Evolutionary conservation across 2,329 filamentous ascomycete species (phyloP).

Genomic region (Thelonectria olida): DNA sequence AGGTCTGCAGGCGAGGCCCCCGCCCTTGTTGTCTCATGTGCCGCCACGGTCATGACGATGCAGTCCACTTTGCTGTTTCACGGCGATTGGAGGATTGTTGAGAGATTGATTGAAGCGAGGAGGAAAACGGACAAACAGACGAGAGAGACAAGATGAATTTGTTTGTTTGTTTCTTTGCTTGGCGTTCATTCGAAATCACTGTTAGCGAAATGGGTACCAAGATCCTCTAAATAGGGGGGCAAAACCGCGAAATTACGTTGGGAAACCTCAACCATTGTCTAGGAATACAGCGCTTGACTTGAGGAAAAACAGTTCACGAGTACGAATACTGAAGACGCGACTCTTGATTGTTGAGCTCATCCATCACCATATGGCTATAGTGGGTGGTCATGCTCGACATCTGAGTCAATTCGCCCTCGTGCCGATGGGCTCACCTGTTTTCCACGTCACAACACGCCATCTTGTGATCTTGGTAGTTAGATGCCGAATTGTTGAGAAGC

Average conservation of each 20-base stretch:
- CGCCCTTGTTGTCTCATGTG: slow-evolving; percentile 37
- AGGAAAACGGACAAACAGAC: not conserved
- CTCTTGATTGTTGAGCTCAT: too few relatives aligned
- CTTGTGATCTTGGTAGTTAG: not conserved
- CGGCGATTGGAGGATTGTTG: not conserved
- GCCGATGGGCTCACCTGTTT: slow-evolving; percentile 6
- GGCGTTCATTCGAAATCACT: not conserved
- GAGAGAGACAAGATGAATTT: not conserved
- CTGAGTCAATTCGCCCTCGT: not conserved
- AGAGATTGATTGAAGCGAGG: not conserved
- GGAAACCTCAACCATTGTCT: not conserved
- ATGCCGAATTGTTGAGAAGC: not conserved
- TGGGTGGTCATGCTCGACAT: too few relatives aligned
- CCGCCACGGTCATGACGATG: slow-evolving; percentile 23
- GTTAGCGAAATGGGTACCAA: slow-evolving; percentile 1
- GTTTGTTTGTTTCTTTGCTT: not conserved
- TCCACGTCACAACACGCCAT: slow-evolving; percentile 18
- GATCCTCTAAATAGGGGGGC: slow-evolving; percentile 6
- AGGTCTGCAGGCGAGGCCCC: slow-evolving; percentile 29
- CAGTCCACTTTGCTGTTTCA: slow-evolving; percentile 14
- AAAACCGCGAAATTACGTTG: slow-evolving; percentile 6
- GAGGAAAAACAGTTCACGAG: too few relatives aligned
- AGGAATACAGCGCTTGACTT: too few relatives aligned
- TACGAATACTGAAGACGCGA: too few relatives aligned
- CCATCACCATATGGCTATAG: too few relatives aligned